These are phyloP conservation scores for Cladosporium sp. DNA, from an alignment of 2,329 filamentous ascomycete genomes.

Conservation along the genomic window DNA sequence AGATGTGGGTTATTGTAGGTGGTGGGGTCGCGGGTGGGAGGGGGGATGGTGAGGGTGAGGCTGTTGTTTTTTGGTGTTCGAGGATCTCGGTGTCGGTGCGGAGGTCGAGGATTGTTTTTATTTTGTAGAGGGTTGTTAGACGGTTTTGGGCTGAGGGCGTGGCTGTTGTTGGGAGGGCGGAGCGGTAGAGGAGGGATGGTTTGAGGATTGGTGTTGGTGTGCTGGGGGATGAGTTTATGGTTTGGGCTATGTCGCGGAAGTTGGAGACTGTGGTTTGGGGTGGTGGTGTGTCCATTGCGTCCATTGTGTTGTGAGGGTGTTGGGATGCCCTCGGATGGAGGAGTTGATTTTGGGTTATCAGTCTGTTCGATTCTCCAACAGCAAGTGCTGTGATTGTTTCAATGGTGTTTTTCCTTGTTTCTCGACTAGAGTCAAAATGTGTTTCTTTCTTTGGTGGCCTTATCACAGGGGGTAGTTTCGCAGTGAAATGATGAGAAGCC, in stretches of 20 bases:
- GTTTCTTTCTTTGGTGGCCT: too few relatives aligned
- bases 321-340: too few relatives aligned
- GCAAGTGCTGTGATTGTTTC: too few relatives aligned
- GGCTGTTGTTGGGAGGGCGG: slow-evolving; percentile 59
- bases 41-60: neutral
- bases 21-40: slow-evolving; percentile 51
- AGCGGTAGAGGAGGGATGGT: slow-evolving; percentile 22
- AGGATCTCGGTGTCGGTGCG: slow-evolving; percentile 59
- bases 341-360: too few relatives aligned
- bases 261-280: slow-evolving; percentile 50
- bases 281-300: neutral
- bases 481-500: too few relatives aligned
- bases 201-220: slow-evolving; percentile 42
- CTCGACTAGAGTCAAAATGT: too few relatives aligned
- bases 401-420: too few relatives aligned
- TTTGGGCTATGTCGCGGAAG: slow-evolving; percentile 70
- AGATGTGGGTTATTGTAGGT: slow-evolving; percentile 48
- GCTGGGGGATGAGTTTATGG: slow-evolving; percentile 50
- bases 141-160: slow-evolving; percentile 58
- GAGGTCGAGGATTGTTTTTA: slow-evolving; percentile 73
- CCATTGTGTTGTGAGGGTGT: too few relatives aligned
- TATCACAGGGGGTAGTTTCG: too few relatives aligned
- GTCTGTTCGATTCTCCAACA: too few relatives aligned
- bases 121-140: slow-evolving; percentile 56
- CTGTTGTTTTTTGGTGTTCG: slow-evolving; percentile 14